Percentiles rank a stretch among this genome's conserved stretches.
These are phyloP conservation scores for Cryphonectria radicalis DNA, from an alignment of 2,329 filamentous ascomycete genomes.

Conservation along the genomic window DNA sequence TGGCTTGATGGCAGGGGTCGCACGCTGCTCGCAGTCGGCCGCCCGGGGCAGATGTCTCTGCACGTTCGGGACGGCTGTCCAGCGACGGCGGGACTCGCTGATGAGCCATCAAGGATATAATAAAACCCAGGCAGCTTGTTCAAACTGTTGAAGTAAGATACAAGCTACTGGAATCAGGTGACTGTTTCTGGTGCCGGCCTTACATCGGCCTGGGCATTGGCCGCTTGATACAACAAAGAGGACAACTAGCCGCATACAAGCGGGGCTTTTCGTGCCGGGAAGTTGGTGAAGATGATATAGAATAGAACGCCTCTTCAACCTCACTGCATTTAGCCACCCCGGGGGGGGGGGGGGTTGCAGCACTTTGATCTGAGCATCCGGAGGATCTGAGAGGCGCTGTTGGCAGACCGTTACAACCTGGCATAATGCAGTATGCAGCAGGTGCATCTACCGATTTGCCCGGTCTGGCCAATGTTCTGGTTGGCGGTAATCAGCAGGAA, in stretches of 20 bases:
- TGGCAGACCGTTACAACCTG: too few relatives aligned
- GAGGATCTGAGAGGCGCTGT: not conserved
- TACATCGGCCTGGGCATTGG: not conserved
- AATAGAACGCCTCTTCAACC: not conserved
- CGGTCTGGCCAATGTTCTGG: too few relatives aligned
- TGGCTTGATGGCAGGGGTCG: conserved; percentile 33
- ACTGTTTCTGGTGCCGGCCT: not conserved
- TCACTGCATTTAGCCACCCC: too few relatives aligned
- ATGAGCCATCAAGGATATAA: conserved; percentile 4
- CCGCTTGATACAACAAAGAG: not conserved
- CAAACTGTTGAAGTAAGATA: not conserved
- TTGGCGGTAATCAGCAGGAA: too few relatives aligned
- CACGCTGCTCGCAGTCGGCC: conserved; percentile 33
- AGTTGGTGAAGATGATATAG: not conserved
- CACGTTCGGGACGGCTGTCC: conserved; percentile 1
- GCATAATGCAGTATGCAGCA: too few relatives aligned
- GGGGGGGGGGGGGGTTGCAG: too few relatives aligned
- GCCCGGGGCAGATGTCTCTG: conserved; percentile 5
- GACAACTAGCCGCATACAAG: not conserved
- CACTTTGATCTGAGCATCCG: not conserved
- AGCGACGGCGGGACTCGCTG: not conserved
- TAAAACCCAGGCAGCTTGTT: not conserved
- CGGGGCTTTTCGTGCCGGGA: not conserved
- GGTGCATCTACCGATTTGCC: too few relatives aligned
- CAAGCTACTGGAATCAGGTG: not conserved